Evolutionary conservation across 768 basidiomycete genomes (phyloP).

Genomic region (Leccinum fibrillosum): DNA sequence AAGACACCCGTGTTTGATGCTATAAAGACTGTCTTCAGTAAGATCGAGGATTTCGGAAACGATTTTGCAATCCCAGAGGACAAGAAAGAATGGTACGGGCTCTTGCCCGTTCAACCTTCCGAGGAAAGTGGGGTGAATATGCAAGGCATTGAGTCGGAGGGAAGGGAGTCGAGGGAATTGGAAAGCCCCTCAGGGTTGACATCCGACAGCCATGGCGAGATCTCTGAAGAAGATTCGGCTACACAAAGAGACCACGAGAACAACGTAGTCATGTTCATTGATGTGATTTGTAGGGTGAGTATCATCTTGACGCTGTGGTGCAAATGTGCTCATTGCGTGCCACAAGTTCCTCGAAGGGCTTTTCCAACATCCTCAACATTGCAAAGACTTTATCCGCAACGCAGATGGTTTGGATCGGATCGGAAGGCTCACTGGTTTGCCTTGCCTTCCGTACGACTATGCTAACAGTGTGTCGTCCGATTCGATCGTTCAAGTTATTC

Average conservation of each 20-base stretch:
- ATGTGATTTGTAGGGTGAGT: conserved; percentile 72
- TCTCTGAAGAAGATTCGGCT: conserved; percentile 31
- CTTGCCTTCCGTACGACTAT: conserved; percentile 88
- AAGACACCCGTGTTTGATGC: conserved; percentile 79
- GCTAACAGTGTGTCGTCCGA: conserved; percentile 82
- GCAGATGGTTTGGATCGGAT: conserved; percentile 72
- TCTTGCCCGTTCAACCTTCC: conserved; percentile 35
- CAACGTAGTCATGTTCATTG: conserved; percentile 71
- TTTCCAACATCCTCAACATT: conserved; percentile 88
- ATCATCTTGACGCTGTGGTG: background rate
- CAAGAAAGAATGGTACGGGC: conserved; percentile 64
- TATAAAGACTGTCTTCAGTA: conserved; percentile 63
- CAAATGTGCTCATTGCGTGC: background rate
- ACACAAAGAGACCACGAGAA: conserved; percentile 65
- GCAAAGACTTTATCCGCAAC: conserved; percentile 80
- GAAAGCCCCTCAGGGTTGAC: conserved; percentile 19
- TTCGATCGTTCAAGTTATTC: conserved; percentile 83
- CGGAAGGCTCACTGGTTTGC: conserved; percentile 73
- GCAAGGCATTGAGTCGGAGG: conserved; percentile 39
- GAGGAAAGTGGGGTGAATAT: conserved; percentile 41
- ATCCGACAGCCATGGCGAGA: conserved; percentile 15
- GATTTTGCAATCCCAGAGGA: conserved; percentile 53
- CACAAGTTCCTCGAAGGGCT: conserved; percentile 87
- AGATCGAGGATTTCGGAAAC: conserved; percentile 73
- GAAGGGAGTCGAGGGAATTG: conserved; percentile 14